Base-by-base conservation (phyloP, 495 filamentous ascomycete species). In the Diplogelasinospora grovesii region DNA sequence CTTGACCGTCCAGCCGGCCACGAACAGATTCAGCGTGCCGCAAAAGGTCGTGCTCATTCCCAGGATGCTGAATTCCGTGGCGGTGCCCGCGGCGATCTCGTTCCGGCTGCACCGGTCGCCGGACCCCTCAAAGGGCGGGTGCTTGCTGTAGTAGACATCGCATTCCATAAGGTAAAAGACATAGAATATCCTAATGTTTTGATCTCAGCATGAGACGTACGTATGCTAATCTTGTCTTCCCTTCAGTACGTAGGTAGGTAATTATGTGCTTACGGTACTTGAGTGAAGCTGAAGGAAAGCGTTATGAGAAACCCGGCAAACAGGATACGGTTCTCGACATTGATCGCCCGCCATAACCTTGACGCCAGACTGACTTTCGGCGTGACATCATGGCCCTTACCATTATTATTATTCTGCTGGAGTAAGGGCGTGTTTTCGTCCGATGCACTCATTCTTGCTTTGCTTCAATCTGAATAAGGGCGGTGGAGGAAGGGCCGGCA, bases 131-230 rank as follows among this genome's bases (percentile, higher is more conserved):
- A 45, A 60, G 5, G 55, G 61, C 22, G 74, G 63, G 24, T 70
- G 60, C 10, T 54, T 60, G 14, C 22, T 27, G 54, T 77, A 79
- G 54, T 71, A 79, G 34, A 67, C 65, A 30, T 78, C 70, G 53
- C 75, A 79, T 39, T 69, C 69, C 74, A 79, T 77, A 14, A 75
- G 47, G 28, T 72, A 66, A 41, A 79, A 77, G 11, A 68, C 73
- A 43, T 77, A 78, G 41, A 78, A 68, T 20, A 79, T 63, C 22
- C 69, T 75, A 29, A 13, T 18, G 13, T 19, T 19, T 15, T 33
- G 24, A n/a, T n/a, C n/a, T n/a, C n/a, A n/a, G n/a, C n/a, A n/a
- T n/a, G n/a, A n/a, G n/a, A n/a, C n/a, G n/a, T n/a, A n/a, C n/a
- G n/a, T n/a, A n/a, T n/a, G n/a, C n/a, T n/a, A n/a, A n/a, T n/a